phyloP scores from a whole-genome alignment of 129 eudicot genomes.

The Saposhnikovia divaricata region DNA sequence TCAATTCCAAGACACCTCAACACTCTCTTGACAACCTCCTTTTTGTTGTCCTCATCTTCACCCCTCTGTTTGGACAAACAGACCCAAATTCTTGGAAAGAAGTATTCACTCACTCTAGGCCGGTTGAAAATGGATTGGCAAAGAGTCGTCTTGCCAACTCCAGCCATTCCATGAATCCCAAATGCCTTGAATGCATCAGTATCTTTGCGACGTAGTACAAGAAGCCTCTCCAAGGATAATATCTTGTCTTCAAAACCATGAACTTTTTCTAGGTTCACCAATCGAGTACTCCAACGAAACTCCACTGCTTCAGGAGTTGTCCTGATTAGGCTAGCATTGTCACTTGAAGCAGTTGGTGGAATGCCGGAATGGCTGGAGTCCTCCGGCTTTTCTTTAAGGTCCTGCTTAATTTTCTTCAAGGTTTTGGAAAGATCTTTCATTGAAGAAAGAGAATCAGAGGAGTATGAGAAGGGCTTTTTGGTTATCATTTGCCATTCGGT shows the following conservation, averaged over 20 bases:
- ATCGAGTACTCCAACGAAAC: conserved; percentile 37
- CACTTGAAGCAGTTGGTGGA: background rate
- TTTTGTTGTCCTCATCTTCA: background rate
- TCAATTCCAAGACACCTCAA: conserved; percentile 9
- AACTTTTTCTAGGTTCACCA: conserved; percentile 16
- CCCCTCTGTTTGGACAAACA: conserved; percentile 28
- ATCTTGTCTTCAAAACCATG: conserved; percentile 24
- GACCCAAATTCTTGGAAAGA: conserved; percentile 43
- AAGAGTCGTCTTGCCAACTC: conserved; percentile 6
- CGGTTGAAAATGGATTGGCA: conserved; percentile 8
- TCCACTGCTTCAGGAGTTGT: background rate
- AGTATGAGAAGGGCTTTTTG: conserved; percentile 10
- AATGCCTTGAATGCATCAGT: conserved; percentile 21
- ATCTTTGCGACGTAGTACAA: conserved; percentile 16
- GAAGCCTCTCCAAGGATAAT: conserved; percentile 28
- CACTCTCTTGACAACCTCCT: conserved; percentile 13
- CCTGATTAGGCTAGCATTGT: background rate
- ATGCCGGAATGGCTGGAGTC: background rate
- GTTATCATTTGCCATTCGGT: conserved; percentile 26
- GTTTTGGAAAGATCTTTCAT: conserved; percentile 16
- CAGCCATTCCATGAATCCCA: conserved; percentile 41
- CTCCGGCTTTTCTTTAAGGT: conserved; percentile 3
- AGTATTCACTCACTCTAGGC: conserved; percentile 17
- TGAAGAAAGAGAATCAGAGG: background rate
- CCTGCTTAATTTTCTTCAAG: conserved; percentile 27